Base-by-base conservation (phyloP, 441 rosid genomes). In the Pelargonium citronellum region DNA sequence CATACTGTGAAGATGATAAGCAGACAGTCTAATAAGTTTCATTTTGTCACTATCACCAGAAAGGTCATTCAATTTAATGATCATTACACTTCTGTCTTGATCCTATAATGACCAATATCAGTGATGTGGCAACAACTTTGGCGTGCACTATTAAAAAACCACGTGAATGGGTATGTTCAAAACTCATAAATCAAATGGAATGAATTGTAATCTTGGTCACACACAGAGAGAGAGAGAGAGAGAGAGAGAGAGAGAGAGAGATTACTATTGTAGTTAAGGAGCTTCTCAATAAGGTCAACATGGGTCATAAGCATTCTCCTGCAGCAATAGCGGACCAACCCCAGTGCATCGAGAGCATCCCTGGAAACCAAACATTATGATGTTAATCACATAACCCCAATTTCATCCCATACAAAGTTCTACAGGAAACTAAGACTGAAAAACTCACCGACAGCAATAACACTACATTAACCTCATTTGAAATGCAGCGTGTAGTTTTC, bases 271-370 rank as follows among this genome's bases (percentile, higher is more conserved):
- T 75, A 71, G 72, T 75, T 67, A 44, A 67, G 69, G 49, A 75
- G 74, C 69, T 71, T 75, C 68, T 67, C 74, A 47, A 74, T 74
- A 62, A 74, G 78, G 49, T 74, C 78, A 43, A 74, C 78, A 70
- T 74, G 78, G 47, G 78, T 74, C 78, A 74, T 74, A 51, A 74
- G 69, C 78, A 74, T 74, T 22, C 78, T 60, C 47, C 78, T 69
- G 16, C 78, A 74, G 47, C 78, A 74, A 60, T 74, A 74, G 9
- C 78, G 57, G 67, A 74, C 78, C 19, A 74, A 64, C 47, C 73
- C 73, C 66, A 74, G 43, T 7, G 78, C 78, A 74, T 74, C 78
- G 12, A 69, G 73, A 69, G 78, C 78, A 17, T 74, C 78, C 51
- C 78, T 74, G 70, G 5, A 62, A 12, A 20, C 4, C 66, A 62